A percentile compares a stretch with the other conserved stretches of the same genome.
phyloP scores from a whole-genome alignment of 305 asterid genomes.

The Fraxinus angustifolia region DNA sequence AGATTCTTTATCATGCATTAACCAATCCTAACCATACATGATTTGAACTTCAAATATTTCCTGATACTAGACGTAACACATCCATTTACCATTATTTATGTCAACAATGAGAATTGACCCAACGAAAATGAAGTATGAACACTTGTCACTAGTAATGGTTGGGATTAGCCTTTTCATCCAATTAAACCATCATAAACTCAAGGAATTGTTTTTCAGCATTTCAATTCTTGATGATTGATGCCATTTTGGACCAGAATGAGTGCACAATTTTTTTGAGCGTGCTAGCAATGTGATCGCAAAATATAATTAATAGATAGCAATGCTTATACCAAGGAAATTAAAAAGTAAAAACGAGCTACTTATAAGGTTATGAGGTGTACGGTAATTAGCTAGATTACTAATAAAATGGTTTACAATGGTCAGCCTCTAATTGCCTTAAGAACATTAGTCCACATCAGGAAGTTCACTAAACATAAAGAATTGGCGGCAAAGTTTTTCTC shows the following conservation, averaged over 20 bases:
- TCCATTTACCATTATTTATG: neutral
- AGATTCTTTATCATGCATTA: neutral
- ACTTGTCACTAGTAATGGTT: neutral
- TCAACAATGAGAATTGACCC: conserved; percentile 7
- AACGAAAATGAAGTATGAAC: neutral
- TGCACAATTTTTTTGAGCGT: neutral
- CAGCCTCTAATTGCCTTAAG: neutral
- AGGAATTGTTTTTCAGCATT: conserved; percentile 2
- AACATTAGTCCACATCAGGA: neutral
- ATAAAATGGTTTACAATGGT: neutral
- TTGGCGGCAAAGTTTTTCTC: neutral
- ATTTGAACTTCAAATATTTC: conserved; percentile 9
- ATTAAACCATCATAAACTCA: conserved; percentile 16
- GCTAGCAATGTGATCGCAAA: neutral
- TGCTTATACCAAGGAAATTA: neutral
- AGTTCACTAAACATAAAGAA: conserved; percentile 3
- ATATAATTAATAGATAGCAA: neutral
- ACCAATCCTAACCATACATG: neutral
- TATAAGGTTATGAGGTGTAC: conserved; percentile 3
- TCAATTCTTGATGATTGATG: conserved; percentile 1
- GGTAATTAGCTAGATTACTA: neutral
- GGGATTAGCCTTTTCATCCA: conserved; percentile 6
- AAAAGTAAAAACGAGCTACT: neutral
- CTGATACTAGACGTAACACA: neutral
- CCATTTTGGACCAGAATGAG: neutral